Evolutionary conservation across 768 basidiomycete genomes (phyloP).

Genomic region (Galerina sulciceps): DNA sequence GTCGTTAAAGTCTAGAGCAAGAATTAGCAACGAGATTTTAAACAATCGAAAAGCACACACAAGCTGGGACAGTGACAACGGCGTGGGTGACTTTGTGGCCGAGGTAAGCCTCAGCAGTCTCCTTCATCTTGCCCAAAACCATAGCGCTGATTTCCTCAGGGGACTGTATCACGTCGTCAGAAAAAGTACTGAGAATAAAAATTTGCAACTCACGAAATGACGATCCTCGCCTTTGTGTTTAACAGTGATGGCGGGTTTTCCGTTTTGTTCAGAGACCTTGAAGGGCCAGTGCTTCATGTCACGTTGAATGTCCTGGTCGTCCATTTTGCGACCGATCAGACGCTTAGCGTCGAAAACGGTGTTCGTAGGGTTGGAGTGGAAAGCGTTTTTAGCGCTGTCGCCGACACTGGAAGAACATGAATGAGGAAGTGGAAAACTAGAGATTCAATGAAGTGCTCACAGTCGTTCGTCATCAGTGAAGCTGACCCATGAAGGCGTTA

Average conservation of each 20-base stretch:
- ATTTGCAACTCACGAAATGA: constrained; percentile 69
- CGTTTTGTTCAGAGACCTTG: constrained; percentile 74
- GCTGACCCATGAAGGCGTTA: constrained; percentile 87
- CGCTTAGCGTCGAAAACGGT: constrained; percentile 98
- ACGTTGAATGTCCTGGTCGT: constrained; percentile 78
- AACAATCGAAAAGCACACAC: constrained; percentile 41
- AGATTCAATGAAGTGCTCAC: constrained; percentile 31
- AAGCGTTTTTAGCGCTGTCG: constrained; percentile 96
- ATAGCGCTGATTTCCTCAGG: constrained; percentile 96
- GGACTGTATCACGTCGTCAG: constrained; percentile 49
- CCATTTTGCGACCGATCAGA: constrained; percentile 86
- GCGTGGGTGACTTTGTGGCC: constrained; percentile 96
- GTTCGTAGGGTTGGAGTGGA: constrained; percentile 88
- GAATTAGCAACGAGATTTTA: not conserved
- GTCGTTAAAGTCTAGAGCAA: constrained; percentile 88
- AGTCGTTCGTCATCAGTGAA: constrained; percentile 83
- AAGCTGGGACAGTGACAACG: constrained; percentile 97
- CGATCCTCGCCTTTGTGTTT: constrained; percentile 78
- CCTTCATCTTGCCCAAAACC: constrained; percentile 98
- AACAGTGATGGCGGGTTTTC: constrained; percentile 82
- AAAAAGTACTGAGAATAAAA: not conserved
- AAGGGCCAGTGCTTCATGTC: constrained; percentile 95
- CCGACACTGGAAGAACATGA: constrained; percentile 61
- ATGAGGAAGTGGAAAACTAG: constrained; percentile 18
- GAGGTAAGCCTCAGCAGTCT: constrained; percentile 98